Conservation (phyloP, 768 basidiomycete genomes). For the Cystofilobasidium capitatum region DNA sequence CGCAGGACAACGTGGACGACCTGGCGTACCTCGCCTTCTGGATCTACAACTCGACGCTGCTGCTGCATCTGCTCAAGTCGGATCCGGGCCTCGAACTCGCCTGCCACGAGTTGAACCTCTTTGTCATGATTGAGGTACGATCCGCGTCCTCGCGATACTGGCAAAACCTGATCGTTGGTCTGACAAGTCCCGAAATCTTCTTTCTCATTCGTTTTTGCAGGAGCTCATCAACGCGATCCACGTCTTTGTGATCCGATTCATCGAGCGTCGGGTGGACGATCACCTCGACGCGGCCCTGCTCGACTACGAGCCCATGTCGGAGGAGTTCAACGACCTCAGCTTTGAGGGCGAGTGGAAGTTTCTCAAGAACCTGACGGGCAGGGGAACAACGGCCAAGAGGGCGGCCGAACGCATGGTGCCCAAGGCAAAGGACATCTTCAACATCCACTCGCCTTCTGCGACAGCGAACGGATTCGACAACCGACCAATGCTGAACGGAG, state of each 20-base stretch:
- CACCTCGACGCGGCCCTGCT: conserved; percentile 72
- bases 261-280: conserved; percentile 78
- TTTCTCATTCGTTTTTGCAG: conserved; percentile 41
- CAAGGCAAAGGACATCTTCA: conserved; percentile 15
- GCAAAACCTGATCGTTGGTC: neutral
- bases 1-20: conserved; percentile 71
- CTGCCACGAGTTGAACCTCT: conserved; percentile 73
- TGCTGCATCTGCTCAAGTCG: conserved; percentile 67
- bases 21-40: conserved; percentile 81
- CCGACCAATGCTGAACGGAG: neutral
- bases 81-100: conserved; percentile 48
- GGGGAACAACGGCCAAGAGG: conserved; percentile 34
- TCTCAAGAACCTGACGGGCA: conserved; percentile 40
- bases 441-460: neutral
- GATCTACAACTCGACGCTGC: conserved; percentile 81
- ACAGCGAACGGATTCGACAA: neutral
- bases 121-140: conserved; percentile 52
- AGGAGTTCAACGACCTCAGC: conserved; percentile 64
- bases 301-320: conserved; percentile 67
- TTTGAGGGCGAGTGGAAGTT: conserved; percentile 89
- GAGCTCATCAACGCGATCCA: conserved; percentile 92
- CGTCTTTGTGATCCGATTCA: conserved; percentile 88
- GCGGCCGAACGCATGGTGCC: conserved; percentile 24
- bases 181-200: neutral
- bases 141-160: neutral